Percentiles rank a stretch among this genome's conserved stretches.
These are phyloP conservation scores for Choanephora cucurbitarum DNA, from an alignment of 371 early-diverging fungal genomes.

Conservation along the genomic window DNA sequence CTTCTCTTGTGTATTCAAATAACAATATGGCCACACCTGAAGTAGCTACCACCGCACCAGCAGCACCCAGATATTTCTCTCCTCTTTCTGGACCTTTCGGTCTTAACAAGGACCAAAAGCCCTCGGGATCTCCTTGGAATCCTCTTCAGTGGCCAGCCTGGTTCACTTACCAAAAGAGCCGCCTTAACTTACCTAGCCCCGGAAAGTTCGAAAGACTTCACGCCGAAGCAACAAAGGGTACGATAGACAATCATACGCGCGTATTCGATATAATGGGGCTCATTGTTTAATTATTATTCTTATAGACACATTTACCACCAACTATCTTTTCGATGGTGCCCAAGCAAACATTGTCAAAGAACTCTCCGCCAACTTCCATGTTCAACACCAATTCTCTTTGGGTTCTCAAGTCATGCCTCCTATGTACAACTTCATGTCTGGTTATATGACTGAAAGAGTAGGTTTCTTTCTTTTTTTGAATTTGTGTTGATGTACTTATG, in stretches of 20 bases:
- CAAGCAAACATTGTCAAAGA: constrained; percentile 91
- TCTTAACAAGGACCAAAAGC: constrained; percentile 35
- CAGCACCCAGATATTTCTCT: constrained; percentile 24
- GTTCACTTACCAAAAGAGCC: constrained; percentile 63
- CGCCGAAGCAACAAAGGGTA: constrained; percentile 80
- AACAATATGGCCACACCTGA: constrained; percentile 24
- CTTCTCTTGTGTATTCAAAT: constrained; percentile 2
- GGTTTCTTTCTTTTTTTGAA: not conserved
- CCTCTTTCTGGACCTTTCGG: constrained; percentile 29
- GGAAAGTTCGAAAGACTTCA: constrained; percentile 87
- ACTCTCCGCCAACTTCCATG: constrained; percentile 91
- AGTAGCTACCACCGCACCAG: constrained; percentile 9
- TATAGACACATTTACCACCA: constrained; percentile 75
- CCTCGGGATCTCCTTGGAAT: constrained; percentile 55
- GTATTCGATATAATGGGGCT: not conserved
- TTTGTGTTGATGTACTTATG: too few species aligned
- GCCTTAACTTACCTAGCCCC: constrained; percentile 81
- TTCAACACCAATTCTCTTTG: constrained; percentile 89
- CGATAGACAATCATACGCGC: constrained; percentile 8
- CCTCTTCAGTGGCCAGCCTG: constrained; percentile 61
- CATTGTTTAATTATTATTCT: not conserved
- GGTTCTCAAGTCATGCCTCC: constrained; percentile 85
- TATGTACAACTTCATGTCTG: constrained; percentile 86
- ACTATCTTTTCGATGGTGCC: constrained; percentile 93
- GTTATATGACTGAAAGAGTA: constrained; percentile 65